Base-by-base conservation (phyloP, 805 yeast species). In the Metschnikowia chrysomelidarum region DNA sequence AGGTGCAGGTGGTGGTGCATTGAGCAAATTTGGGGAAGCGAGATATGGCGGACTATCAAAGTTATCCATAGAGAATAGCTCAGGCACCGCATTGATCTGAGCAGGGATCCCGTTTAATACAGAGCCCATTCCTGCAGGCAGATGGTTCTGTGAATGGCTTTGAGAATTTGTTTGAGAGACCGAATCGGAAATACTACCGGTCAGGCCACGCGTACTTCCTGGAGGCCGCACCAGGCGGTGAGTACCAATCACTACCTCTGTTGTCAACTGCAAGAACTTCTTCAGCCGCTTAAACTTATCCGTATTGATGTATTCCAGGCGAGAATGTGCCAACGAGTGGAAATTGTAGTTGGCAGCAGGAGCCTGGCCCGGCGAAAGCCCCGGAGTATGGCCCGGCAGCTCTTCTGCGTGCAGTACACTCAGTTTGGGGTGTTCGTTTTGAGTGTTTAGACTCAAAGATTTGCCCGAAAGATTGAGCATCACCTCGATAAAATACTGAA, bases 401-500 rank as follows among this genome's bases (percentile, higher is more conserved):
- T 46, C 50, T 3, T 44, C 47, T 1, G 27, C 39, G 4, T 32
- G 27, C 6, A 24, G 30, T 9, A 27, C 11, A 28, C 26, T 37
- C 15, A 38, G 34, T 30, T 43, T 46, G 3, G 51, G 51, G 17
- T 46, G 46, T 13, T 43, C 47, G 5, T 35, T 30, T 6, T 47
- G 48, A 3, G 41, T 40, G 13, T 60, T 65, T 10, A 67, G 34
- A 5, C 50, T 46, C 16, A 64, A 53, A 4, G 63, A 56, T 70
- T 75, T 79, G 15, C 82, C 86, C 2, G 89, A 79, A 26, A 89
- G 60, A 51, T 88, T 88, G n/a, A 85, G 77, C 38, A 87, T 69
- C 3, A 84, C 88, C 55, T 88, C 97, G 11, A 88, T 64, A 53
- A 82, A 85, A 55, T 89, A 88, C 53, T 85, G 91, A 57, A 88